phyloP scores from a whole-genome alignment of 73 alveolate genomes.

The Tetrahymena borealis region DNA sequence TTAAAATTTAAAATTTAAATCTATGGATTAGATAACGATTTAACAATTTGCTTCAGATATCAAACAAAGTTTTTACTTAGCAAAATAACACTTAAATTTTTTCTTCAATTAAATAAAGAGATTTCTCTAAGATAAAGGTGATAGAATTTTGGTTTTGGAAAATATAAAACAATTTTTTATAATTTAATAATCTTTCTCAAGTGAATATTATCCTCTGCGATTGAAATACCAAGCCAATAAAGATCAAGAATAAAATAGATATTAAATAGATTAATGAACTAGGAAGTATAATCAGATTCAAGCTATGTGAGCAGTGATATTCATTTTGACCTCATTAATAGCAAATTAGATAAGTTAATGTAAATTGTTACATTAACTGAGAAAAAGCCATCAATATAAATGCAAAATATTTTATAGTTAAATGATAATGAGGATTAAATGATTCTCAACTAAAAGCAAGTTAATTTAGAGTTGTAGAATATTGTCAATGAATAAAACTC shows the following conservation, averaged over 20 bases:
- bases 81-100: too few relatives aligned
- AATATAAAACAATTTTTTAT: too few relatives aligned
- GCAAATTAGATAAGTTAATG: background rate
- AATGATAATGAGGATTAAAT: background rate
- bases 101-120: too few relatives aligned
- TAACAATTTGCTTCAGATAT: background rate
- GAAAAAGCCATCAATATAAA: background rate
- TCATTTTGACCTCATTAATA: background rate
- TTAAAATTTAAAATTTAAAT: background rate
- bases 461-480: background rate
- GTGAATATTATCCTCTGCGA: too few relatives aligned
- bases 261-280: background rate
- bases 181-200: too few relatives aligned
- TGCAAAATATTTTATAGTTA: background rate
- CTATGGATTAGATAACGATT: background rate
- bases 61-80: too few relatives aligned
- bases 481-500: background rate
- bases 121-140: too few relatives aligned
- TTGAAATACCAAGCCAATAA: too few relatives aligned
- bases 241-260: too few relatives aligned
- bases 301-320: background rate
- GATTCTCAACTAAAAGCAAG: background rate
- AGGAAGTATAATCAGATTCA: background rate
- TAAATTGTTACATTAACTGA: background rate
- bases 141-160: too few relatives aligned